Percentiles rank a stretch among this genome's conserved stretches.
Conservation (phyloP, 768 basidiomycete genomes). For the Boletus reticuloceps region DNA sequence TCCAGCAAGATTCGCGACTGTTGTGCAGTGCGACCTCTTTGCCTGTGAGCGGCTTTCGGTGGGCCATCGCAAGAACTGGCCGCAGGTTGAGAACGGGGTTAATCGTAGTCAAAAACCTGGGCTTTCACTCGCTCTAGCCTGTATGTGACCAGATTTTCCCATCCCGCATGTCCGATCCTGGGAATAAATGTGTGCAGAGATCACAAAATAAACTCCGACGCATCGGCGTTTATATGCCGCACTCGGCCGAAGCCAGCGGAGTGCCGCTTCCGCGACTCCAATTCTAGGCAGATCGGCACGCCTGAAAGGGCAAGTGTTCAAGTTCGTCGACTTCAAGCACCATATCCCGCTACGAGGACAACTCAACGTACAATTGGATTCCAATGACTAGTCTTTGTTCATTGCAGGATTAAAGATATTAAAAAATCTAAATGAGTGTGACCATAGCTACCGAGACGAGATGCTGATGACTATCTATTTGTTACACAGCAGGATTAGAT, state of each 20-base stretch:
- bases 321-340: background rate
- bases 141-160: background rate
- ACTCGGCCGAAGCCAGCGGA: background rate
- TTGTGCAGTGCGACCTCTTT: constrained; percentile 55
- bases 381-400: constrained; percentile 11
- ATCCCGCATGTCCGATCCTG: constrained; percentile 5
- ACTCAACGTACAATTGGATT: constrained; percentile 1
- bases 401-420: constrained; percentile 21
- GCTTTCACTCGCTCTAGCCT: background rate
- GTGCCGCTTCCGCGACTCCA: background rate
- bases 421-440: constrained; percentile 21
- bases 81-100: background rate
- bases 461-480: constrained; percentile 16
- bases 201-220: constrained; percentile 5
- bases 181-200: background rate
- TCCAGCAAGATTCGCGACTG: constrained; percentile 68
- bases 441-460: constrained; percentile 10
- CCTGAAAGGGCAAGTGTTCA: constrained; percentile 9
- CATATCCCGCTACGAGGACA: background rate
- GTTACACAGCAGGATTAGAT: constrained; percentile 18
- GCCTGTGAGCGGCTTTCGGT: constrained; percentile 36
- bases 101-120: background rate
- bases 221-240: background rate
- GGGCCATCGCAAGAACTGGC: constrained; percentile 9
- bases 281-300: background rate